Conservation (phyloP, 2,329 filamentous ascomycete genomes). For the Aspergillus niger region DNA sequence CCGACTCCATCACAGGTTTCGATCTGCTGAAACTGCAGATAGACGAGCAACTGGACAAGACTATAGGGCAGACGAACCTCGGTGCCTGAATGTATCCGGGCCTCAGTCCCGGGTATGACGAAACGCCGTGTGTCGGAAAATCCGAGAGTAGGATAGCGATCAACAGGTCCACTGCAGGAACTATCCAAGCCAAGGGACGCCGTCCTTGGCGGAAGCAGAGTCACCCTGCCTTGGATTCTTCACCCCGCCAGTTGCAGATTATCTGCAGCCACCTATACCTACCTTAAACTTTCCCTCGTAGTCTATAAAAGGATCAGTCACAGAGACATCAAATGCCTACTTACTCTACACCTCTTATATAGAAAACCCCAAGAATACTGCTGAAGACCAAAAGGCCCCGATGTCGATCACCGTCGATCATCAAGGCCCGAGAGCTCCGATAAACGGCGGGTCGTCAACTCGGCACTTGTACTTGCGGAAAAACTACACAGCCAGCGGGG, state of each 20-base stretch:
- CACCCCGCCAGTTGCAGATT: too few relatives aligned
- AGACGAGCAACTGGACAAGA: background rate
- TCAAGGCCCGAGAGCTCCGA: background rate
- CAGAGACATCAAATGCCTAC: background rate
- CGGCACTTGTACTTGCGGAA: background rate
- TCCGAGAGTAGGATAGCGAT: background rate
- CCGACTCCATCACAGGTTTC: background rate
- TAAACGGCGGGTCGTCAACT: background rate
- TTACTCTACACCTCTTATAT: too few relatives aligned
- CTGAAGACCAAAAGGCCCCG: background rate
- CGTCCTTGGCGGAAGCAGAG: background rate
- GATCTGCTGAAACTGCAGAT: background rate
- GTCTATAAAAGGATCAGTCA: background rate
- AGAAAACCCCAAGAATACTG: background rate
- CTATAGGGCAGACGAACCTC: background rate
- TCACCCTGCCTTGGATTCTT: background rate
- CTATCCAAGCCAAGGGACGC: background rate
- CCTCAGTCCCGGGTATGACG: background rate
- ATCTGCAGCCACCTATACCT: too few relatives aligned
- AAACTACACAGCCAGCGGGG: background rate
- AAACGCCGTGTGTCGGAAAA: background rate
- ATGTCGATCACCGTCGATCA: background rate
- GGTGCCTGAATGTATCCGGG: background rate
- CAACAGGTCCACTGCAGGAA: background rate
- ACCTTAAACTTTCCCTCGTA: too few relatives aligned